These are phyloP conservation scores for Auricularia auricula-judae DNA, from an alignment of 768 basidiomycete species.

Conservation along the genomic window DNA sequence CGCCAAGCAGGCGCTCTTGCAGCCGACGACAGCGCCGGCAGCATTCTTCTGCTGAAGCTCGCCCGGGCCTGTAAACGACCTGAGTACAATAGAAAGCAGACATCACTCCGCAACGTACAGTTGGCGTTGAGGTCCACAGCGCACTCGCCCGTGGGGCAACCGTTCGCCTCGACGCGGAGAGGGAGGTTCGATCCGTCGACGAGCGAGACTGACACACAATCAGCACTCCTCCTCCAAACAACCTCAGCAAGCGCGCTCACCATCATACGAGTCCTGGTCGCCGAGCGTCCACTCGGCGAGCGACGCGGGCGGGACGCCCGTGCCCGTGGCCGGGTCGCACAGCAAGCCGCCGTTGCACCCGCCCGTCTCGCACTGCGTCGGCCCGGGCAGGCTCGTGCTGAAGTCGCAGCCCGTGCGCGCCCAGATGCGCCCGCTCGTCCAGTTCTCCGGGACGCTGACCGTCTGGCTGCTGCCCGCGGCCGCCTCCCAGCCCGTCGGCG, in stretches of 20 bases:
- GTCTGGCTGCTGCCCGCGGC: background rate
- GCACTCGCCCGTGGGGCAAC: slow-evolving; percentile 3
- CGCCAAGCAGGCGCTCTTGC: background rate
- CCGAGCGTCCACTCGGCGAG: background rate
- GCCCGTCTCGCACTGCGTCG: background rate
- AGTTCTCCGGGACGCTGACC: background rate
- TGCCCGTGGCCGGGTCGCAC: background rate
- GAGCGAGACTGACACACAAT: slow-evolving; percentile 13
- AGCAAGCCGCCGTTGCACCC: background rate
- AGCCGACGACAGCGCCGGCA: background rate
- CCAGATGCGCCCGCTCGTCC: background rate
- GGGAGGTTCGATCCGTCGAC: slow-evolving; percentile 12
- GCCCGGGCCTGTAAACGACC: background rate
- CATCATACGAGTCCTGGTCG: slow-evolving; percentile 18
- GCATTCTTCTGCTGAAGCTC: background rate
- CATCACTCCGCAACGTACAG: background rate
- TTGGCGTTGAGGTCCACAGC: slow-evolving; percentile 5
- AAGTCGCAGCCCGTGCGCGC: slow-evolving; percentile 1
- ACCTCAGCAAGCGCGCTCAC: slow-evolving; percentile 11
- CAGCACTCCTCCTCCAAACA: background rate
- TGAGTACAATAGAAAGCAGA: background rate
- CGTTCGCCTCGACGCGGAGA: slow-evolving; percentile 3
- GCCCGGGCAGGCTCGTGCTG: background rate
- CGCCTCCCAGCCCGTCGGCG: slow-evolving; percentile 2
- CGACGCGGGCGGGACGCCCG: background rate